Conservation (phyloP, 2,329 filamentous ascomycete genomes). For the Aspergillus sp. region DNA sequence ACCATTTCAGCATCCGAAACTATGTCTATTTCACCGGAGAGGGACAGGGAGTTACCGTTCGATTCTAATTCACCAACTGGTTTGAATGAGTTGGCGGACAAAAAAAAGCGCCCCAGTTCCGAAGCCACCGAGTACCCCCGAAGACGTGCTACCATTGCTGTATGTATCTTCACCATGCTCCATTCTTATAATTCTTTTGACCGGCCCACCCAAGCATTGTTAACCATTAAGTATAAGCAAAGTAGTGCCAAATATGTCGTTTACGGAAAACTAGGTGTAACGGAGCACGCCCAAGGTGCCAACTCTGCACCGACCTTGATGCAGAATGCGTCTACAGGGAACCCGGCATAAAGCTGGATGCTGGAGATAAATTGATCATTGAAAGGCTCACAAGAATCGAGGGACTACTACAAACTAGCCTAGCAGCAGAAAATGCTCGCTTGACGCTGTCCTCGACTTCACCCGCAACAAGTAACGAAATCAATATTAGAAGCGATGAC, state of each 20-base stretch:
- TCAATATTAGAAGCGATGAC: slow-evolving; percentile 60
- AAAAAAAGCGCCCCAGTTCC: slow-evolving; percentile 31
- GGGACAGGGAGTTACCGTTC: slow-evolving; percentile 15
- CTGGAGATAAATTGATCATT: slow-evolving; percentile 80
- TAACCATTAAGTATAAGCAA: slow-evolving; percentile 8
- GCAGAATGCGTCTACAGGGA: slow-evolving; percentile 83
- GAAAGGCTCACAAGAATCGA: slow-evolving; percentile 78
- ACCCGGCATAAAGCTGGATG: slow-evolving; percentile 82
- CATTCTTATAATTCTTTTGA: background rate
- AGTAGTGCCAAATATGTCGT: slow-evolving; percentile 75
- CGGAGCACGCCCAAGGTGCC: slow-evolving; percentile 77
- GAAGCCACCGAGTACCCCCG: slow-evolving; percentile 33
- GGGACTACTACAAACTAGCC: slow-evolving; percentile 70
- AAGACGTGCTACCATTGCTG: slow-evolving; percentile 35
- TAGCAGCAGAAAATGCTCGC: slow-evolving; percentile 42
- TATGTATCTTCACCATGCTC: slow-evolving; percentile 18
- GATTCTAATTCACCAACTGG: slow-evolving; percentile 7
- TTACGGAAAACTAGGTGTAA: slow-evolving; percentile 79
- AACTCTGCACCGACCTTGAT: slow-evolving; percentile 77
- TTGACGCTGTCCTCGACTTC: slow-evolving; percentile 57
- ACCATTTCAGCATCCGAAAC: background rate
- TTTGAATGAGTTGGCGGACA: slow-evolving; percentile 16
- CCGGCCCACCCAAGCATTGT: background rate
- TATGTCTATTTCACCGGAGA: slow-evolving; percentile 25
- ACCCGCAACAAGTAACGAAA: slow-evolving; percentile 64